Evolutionary conservation across 306 rosid genomes (phyloP).

Genomic region (Cyclanthera cordifolia): DNA sequence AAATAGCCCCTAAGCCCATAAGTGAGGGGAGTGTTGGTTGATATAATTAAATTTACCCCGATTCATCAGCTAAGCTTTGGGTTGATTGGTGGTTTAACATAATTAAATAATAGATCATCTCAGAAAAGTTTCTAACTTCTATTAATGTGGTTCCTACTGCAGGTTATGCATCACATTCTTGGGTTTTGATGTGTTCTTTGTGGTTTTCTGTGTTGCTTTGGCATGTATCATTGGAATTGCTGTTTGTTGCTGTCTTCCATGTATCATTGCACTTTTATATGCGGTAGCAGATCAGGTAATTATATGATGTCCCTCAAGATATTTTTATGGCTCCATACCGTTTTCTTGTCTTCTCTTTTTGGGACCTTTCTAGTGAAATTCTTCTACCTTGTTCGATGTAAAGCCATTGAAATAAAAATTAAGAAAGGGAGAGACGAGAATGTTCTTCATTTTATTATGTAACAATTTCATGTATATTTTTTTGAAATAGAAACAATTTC

Average conservation of each 20-base stretch:
- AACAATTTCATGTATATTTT: neutral
- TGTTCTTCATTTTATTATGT: neutral
- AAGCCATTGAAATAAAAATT: neutral
- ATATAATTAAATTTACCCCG: no score
- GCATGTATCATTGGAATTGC: constrained; percentile 91
- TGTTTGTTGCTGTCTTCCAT: constrained; percentile 93
- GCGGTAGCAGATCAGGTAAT: constrained; percentile 94
- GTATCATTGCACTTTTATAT: constrained; percentile 49
- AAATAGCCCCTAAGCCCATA: no score
- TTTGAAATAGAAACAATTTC: no score
- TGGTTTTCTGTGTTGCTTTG: constrained; percentile 91
- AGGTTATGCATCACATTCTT: constrained; percentile 91
- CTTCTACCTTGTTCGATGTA: neutral
- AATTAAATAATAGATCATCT: no score
- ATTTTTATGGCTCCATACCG: constrained; percentile 5
- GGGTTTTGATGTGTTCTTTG: constrained; percentile 97
- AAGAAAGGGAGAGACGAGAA: neutral
- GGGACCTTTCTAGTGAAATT: neutral
- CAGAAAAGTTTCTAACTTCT: constrained; percentile 19
- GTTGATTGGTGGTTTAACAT: no score
- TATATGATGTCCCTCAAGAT: constrained; percentile 10
- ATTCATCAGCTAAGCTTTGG: no score
- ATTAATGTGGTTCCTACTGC: constrained; percentile 47
- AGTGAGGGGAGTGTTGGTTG: no score
- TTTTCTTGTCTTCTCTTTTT: constrained; percentile 1